Evolutionary conservation across 805 yeast genomes (phyloP), one percentile per base, ranked within the genome.

Genomic region (Candida namnaoensis): DNA sequence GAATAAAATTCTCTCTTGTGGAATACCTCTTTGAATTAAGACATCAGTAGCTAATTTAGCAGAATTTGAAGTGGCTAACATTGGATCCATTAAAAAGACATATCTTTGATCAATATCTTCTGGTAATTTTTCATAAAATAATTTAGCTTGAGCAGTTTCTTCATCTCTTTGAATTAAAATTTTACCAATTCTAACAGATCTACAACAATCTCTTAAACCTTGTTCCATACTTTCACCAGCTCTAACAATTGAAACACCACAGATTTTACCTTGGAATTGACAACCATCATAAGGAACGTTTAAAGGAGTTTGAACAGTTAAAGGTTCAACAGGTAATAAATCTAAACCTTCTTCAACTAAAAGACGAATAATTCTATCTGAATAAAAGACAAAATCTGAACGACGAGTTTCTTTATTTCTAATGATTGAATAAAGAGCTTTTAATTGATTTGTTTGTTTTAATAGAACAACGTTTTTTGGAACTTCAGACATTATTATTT

Each of bases 201-300:
- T 76, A 62, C 98, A 88, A 65, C 99, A 91, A 61, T 91, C 98
- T 62, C 99, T 79, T 49, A 93, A 71, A 32, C 98, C 99, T 72
- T 88, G 95, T 65, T 93, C 99, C 99, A 93, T 93, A 36, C 95
- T 83, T 64, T 93, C 99, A 50, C 99, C 99, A 5, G 99, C 99
- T 60, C 99, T 76, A 54, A 93, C 95, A 58, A 93, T 93, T 14
- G 96, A 88, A 33, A 93, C 99, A 50, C 99, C 99, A 61, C 98
- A 91, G 46, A 93, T 93, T 64, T 87, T 88, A 36, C 99, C 98
- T 55, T 78, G 66, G 61, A 91, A 91, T 45, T 72, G 70, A 43
- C 82, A 82, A 12, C 99, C 99, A 4, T 76, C 71, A 60, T 76
- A 88, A 34, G 65, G 64, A 48, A 78, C 72, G 41, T 81, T 82